A percentile compares a stretch with the other conserved stretches of the same genome.
phyloP scores from a whole-genome alignment of 352 stramenopile species.

The Pilasporangium apinafurcum region DNA sequence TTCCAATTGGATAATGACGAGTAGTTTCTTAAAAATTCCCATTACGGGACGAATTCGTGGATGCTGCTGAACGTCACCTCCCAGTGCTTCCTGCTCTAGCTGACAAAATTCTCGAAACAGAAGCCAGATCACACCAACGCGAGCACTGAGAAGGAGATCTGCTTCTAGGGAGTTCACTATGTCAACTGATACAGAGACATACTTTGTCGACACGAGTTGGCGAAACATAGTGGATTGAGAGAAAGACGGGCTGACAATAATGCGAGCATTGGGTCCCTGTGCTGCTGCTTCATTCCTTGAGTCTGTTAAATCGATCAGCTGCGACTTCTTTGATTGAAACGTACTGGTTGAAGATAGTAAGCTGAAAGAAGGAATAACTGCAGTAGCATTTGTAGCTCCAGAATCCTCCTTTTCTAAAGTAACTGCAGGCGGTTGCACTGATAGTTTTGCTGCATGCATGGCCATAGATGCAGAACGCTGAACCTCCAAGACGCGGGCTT shows the following conservation, averaged over 20 bases:
- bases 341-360: no score
- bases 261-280: neutral
- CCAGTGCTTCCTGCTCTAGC: conserved; percentile 8
- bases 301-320: no score
- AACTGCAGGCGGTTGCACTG: no score
- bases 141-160: conserved; percentile 36
- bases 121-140: conserved; percentile 18
- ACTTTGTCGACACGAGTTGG: conserved; percentile 10
- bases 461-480: neutral
- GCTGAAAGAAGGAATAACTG: neutral
- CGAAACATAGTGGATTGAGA: conserved; percentile 16
- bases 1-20: conserved; percentile 25
- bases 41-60: conserved; percentile 20
- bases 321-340: no score
- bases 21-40: conserved; percentile 47
- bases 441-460: neutral
- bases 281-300: no score
- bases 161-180: conserved; percentile 40
- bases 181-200: conserved; percentile 11
- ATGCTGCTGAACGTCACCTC: conserved; percentile 16
- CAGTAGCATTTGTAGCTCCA: neutral
- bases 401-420: neutral
- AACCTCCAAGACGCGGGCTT: conserved; percentile 4
- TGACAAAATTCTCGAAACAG: conserved; percentile 12
- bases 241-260: conserved; percentile 27